Evolutionary conservation across 2,329 filamentous ascomycete genomes (phyloP).

Genomic region (Hymenoscyphus albidus): DNA sequence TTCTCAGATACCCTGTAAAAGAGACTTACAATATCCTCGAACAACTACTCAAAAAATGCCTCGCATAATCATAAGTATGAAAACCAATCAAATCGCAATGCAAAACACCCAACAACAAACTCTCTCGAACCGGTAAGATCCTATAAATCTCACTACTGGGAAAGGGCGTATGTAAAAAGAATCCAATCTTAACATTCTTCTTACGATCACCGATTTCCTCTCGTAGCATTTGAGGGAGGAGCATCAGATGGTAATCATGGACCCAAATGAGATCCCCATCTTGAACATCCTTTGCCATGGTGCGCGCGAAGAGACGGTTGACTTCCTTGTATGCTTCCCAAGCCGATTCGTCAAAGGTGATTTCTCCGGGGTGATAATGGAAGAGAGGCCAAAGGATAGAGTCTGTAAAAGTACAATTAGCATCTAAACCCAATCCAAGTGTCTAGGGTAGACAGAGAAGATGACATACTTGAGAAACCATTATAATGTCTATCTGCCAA

Average conservation of each 20-base stretch:
- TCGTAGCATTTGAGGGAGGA: constrained; percentile 90
- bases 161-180: constrained; percentile 97
- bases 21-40: constrained; percentile 77
- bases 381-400: constrained; percentile 98
- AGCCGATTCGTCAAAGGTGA: constrained; percentile 92
- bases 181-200: constrained; percentile 95
- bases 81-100: constrained; percentile 96
- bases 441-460: background rate
- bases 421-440: background rate
- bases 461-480: constrained; percentile 80
- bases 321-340: constrained; percentile 93
- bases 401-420: constrained; percentile 49
- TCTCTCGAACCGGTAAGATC: constrained; percentile 87
- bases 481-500: constrained; percentile 96
- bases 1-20: background rate
- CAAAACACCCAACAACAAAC: constrained; percentile 80
- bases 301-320: constrained; percentile 86
- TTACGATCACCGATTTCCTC: constrained; percentile 77
- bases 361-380: constrained; percentile 97
- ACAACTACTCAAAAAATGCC: constrained; percentile 94
- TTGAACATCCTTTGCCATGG: constrained; percentile 79
- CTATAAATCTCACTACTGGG: constrained; percentile 96
- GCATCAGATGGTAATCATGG: constrained; percentile 97
- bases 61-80: constrained; percentile 98
- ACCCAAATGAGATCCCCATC: constrained; percentile 97